Base-by-base conservation (phyloP, 2,329 filamentous ascomycete genomes). In the Scytalidium lignicola region DNA sequence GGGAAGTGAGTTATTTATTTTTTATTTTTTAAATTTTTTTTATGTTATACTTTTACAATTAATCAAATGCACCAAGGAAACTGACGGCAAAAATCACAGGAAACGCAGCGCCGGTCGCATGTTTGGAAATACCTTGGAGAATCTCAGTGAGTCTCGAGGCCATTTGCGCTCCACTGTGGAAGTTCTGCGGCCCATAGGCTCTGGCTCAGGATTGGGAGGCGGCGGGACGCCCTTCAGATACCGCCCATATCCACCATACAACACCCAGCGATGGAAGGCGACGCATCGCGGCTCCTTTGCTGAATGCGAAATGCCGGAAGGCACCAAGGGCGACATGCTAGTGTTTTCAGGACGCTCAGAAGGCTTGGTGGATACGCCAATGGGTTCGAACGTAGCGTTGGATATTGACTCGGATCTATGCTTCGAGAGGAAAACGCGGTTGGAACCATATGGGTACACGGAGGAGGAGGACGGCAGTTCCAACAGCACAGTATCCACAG, bases 181-280 rank as follows among this genome's bases (percentile, higher is more conserved):
- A 8, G 19, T 13, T 3, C 6, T 46, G 10, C 23, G 23, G 2
- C 17, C 44, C 18, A 37, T 32, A 13, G 12, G 10, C 7, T 37
- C 26, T 26, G 26, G n/a, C 2, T 20, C 15, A 6, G 29, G 17
- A 5, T 46, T 19, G 9, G 44, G 19, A 3, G 44, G 19, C 12
- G 37, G 21, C n/a, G 21, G 15, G 15, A 39, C 26, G 6, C 17
- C 29, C 2, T 37, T 17, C 18, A 39, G 37, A 39, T 46, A 21
- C 66, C 74, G 83, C 49, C 86, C 86, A 0, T 89, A 88, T 53
- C 85, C 86, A 1, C 69, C 77, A 15, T 88, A 88, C 67, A 84
- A 86, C 60, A 76, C 74, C 44, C 67, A 70, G 2, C 66, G 70
- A 15, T 88, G 83, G 82, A 74, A 71, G 58, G 67, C 70, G 43